These are phyloP conservation scores for Penicillium sp. DNA, from an alignment of 2,329 filamentous ascomycete genomes.

Conservation along the genomic window DNA sequence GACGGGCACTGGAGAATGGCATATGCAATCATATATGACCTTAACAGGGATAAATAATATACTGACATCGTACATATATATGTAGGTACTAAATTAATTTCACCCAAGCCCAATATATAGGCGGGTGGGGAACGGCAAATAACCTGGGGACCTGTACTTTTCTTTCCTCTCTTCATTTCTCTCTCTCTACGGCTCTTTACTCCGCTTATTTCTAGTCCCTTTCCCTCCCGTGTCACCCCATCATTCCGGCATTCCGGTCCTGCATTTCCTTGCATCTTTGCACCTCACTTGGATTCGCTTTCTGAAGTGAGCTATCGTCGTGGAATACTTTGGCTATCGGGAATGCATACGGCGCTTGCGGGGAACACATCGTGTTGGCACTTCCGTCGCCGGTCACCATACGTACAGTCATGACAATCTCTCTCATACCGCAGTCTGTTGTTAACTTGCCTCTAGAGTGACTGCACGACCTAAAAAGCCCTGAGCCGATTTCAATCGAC, in stretches of 20 bases:
- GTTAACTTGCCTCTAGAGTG: not conserved
- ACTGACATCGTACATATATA: too few relatives aligned
- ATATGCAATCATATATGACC: not conserved
- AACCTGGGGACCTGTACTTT: not conserved
- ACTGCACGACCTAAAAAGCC: not conserved
- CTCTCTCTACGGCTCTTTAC: not conserved
- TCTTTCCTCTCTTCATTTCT: not conserved
- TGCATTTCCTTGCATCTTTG: slow-evolving; percentile 1
- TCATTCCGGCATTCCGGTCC: slow-evolving; percentile 4
- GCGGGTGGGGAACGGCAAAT: not conserved
- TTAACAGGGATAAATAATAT: not conserved
- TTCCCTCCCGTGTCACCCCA: not conserved
- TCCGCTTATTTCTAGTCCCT: not conserved
- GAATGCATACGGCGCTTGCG: slow-evolving; percentile 3
- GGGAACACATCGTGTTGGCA: slow-evolving; percentile 1
- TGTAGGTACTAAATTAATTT: too few relatives aligned
- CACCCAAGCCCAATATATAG: not conserved
- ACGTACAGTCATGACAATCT: not conserved
- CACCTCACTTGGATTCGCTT: not conserved
- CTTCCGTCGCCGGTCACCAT: not conserved
- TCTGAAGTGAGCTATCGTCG: not conserved
- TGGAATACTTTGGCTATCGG: not conserved
- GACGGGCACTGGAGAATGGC: not conserved
- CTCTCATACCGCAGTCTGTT: too few relatives aligned
- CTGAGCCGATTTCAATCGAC: not conserved